phyloP scores from a whole-genome alignment of 352 stramenopile genomes.

The Pythium aristosporum region DNA sequence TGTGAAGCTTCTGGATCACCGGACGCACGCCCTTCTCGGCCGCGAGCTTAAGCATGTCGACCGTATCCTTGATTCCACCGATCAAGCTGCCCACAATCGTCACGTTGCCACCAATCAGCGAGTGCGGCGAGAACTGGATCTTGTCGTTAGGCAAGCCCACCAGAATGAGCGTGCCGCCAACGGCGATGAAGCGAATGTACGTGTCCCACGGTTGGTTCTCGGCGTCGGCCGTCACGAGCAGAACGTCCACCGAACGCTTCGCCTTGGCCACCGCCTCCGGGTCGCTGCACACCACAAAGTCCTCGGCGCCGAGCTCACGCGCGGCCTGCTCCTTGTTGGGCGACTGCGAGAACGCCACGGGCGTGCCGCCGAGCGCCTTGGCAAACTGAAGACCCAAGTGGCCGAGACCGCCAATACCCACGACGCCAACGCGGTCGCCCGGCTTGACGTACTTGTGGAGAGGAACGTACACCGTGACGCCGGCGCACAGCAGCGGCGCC shows the following conservation, averaged over 20 bases:
- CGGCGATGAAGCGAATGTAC: constrained; percentile 18
- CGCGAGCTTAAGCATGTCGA: constrained; percentile 13
- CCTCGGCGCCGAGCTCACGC: constrained; percentile 22
- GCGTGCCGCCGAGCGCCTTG: constrained; percentile 43
- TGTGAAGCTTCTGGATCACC: constrained; percentile 19
- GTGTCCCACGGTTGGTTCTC: constrained; percentile 32
- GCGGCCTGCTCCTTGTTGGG: constrained; percentile 24
- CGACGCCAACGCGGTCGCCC: constrained; percentile 44
- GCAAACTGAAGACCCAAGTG: constrained; percentile 72
- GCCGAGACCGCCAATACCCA: constrained; percentile 67
- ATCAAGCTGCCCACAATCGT: constrained; percentile 29
- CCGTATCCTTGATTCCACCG: constrained; percentile 17
- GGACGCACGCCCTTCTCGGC: constrained; percentile 13
- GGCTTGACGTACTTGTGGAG: constrained; percentile 15
- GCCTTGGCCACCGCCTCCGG: constrained; percentile 14
- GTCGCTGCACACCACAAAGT: constrained; percentile 26
- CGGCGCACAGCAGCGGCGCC: not conserved
- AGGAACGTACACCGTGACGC: not conserved
- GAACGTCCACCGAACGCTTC: constrained; percentile 20
- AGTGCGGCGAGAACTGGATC: constrained; percentile 5
- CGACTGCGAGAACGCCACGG: constrained; percentile 45
- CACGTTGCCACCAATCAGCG: constrained; percentile 45
- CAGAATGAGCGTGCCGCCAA: constrained; percentile 30
- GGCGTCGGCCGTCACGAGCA: constrained; percentile 37
- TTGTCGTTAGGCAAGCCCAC: constrained; percentile 24